phyloP scores from a whole-genome alignment of 2,329 filamentous ascomycete genomes.

The Aureobasidium sp. region DNA sequence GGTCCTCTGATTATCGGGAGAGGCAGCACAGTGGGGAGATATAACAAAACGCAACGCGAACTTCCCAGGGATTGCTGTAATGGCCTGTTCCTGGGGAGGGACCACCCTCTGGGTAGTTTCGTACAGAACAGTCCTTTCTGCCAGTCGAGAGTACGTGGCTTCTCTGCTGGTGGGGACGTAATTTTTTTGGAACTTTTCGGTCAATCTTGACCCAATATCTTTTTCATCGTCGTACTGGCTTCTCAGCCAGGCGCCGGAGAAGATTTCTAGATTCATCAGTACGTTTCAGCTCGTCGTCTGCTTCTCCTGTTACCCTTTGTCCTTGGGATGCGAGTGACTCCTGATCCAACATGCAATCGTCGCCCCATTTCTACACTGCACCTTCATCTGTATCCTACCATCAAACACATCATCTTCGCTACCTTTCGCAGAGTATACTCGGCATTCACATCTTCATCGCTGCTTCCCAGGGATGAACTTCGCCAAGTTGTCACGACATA shows the following conservation, averaged over 20 bases:
- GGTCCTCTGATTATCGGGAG: neutral
- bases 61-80: neutral
- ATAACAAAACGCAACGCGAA: neutral
- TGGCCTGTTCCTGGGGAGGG: neutral
- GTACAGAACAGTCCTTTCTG: neutral
- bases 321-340: neutral
- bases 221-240: constrained; percentile 1
- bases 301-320: neutral
- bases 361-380: neutral
- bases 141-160: neutral
- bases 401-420: neutral
- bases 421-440: neutral
- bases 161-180: neutral
- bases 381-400: neutral
- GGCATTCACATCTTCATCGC: neutral
- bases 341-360: neutral
- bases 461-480: neutral
- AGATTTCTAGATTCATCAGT: neutral
- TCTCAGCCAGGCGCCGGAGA: neutral
- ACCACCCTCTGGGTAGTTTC: neutral
- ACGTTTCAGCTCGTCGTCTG: neutral
- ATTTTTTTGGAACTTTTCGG: neutral
- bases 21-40: constrained; percentile 5
- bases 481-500: neutral
- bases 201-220: neutral